A percentile compares a stretch with the other conserved stretches of the same genome.
Conservation (phyloP, 2,329 filamentous ascomycete genomes). For the Sarocladium kiliense region DNA sequence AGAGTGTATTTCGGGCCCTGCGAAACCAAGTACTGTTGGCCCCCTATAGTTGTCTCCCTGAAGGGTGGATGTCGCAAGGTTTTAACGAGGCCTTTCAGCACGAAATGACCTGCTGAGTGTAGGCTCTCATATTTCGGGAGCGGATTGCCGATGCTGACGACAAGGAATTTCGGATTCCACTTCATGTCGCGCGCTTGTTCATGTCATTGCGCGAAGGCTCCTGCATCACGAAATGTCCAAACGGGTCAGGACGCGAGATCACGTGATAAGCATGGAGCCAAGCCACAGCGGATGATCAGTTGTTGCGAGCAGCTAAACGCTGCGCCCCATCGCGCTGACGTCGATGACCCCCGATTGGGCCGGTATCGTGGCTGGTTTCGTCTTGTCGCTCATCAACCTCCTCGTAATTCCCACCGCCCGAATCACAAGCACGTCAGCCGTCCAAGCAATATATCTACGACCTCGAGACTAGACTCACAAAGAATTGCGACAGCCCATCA, state of each 20-base stretch:
- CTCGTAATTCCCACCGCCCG: background rate
- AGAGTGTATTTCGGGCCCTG: constrained; percentile 54
- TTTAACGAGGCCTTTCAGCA: constrained; percentile 57
- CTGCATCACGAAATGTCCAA: constrained; percentile 8
- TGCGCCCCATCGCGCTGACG: constrained; percentile 19
- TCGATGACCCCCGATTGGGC: constrained; percentile 13
- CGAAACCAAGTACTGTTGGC: constrained; percentile 46
- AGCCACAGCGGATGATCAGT: constrained; percentile 11
- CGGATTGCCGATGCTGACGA: constrained; percentile 87
- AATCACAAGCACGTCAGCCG: background rate
- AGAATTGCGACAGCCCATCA: background rate
- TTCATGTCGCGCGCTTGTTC: constrained; percentile 17
- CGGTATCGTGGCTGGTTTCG: constrained; percentile 23
- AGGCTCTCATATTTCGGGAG: constrained; percentile 69
- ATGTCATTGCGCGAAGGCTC: constrained; percentile 10
- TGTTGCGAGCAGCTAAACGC: constrained; percentile 11
- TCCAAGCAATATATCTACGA: background rate
- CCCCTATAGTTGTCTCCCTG: constrained; percentile 38
- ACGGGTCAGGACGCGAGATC: constrained; percentile 17
- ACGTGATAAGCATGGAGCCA: constrained; percentile 19
- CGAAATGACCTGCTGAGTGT: constrained; percentile 81
- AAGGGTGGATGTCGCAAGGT: constrained; percentile 43
- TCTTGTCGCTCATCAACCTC: constrained; percentile 11
- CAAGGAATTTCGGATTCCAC: constrained; percentile 55
- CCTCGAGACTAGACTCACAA: background rate